Base-by-base conservation (phyloP, 805 yeast genomes). In the Yarrowia divulgata region DNA sequence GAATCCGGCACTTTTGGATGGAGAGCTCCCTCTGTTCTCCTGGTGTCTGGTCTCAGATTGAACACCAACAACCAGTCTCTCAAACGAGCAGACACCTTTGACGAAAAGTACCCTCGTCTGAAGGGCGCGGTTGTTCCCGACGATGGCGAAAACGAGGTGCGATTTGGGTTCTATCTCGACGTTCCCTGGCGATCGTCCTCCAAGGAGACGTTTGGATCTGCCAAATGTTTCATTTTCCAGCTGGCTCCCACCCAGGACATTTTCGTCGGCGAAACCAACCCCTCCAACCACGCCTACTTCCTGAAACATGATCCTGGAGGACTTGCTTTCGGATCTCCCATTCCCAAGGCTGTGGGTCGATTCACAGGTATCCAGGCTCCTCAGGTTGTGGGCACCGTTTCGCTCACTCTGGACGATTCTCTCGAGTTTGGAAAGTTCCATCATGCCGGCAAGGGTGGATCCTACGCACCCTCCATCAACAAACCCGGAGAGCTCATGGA, bases 1-100 rank as follows among this genome's bases (percentile, higher is more conserved):
- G 97, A 93, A 78, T 85, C 89, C 69, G 91, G 88, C 71, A 90
- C 89, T 0, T 87, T 91, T 81, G 91, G 93, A 73, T 94, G 98
- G 97, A 87, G 86, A 73, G 95, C 97, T 0, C 97, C 97, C 0
- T 86, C 97, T 0, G 76, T 94, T 0, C 72, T 93, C 9, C 70
- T 93, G 0, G 81, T 94, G 0, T 84, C 86, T 2, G 98, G 98
- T 0, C 84, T 82, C 72, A 76, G 72, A 16, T 69, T 76, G 6
- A 42, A 40, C 34, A 6, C 34, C 8, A 35, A 16, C 40, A 66
- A 50, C 34, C 62, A 37, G 54, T 13, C 48, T 13, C 13, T 45
- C 52, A 34, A 48, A 23, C n/a, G 62, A 48, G 19, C 72, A 55
- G 3, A 42, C 70, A 40, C 72, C 60, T 49, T 37, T 42, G 35